These are phyloP conservation scores for Ustilago sp. DNA, from an alignment of 1,284 basidiomycete genomes.

Conservation along the genomic window DNA sequence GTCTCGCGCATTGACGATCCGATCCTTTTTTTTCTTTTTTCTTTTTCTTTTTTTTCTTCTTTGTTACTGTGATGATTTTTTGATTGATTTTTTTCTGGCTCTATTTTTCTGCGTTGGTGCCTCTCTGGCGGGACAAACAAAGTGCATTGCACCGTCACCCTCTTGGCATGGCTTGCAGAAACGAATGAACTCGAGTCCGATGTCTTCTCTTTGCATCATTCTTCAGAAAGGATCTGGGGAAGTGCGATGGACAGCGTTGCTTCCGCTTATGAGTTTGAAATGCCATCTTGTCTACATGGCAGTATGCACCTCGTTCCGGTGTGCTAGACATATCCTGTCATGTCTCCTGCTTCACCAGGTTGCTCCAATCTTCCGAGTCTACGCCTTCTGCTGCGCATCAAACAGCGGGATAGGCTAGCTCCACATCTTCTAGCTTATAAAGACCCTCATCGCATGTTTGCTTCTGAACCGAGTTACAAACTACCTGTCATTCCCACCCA, in stretches of 20 bases:
- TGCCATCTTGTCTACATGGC: constrained; percentile 18
- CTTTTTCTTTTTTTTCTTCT: not conserved
- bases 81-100: not conserved
- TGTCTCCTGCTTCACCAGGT: not conserved
- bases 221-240: constrained; percentile 14
- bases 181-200: constrained; percentile 31
- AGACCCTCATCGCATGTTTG: constrained; percentile 4
- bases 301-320: not conserved
- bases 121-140: constrained; percentile 30
- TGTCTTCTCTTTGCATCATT: not conserved
- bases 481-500: constrained; percentile 1
- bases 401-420: not conserved
- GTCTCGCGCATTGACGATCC: constrained; percentile 7
- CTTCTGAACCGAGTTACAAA: not conserved
- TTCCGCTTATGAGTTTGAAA: constrained; percentile 36
- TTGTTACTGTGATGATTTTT: not conserved
- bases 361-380: not conserved
- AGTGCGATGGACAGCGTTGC: constrained; percentile 10
- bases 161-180: constrained; percentile 1
- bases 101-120: not conserved
- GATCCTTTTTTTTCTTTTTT: not conserved
- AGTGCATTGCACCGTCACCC: not conserved
- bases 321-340: not conserved
- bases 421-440: constrained; percentile 13
- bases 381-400: not conserved